Conservation (phyloP, 2,329 filamentous ascomycete species). For the Diplodia mutila region DNA sequence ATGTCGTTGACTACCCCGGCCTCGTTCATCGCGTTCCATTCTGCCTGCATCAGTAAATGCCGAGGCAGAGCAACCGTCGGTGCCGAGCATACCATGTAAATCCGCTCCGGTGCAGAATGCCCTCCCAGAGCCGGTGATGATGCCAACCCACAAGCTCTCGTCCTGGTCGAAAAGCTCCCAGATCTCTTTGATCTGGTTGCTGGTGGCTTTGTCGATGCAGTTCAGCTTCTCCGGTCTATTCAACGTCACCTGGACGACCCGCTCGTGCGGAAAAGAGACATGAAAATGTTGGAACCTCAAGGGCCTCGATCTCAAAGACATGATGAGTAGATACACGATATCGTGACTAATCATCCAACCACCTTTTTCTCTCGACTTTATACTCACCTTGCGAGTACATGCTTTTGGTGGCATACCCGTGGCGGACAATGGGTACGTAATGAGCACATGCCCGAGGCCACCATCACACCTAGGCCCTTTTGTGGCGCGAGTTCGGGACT, state of each 20-base stretch:
- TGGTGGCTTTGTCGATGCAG: constrained; percentile 45
- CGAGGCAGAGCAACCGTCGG: neutral
- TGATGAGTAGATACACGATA: neutral
- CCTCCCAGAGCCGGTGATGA: constrained; percentile 49
- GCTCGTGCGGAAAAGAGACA: constrained; percentile 25
- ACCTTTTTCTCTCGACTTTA: constrained; percentile 1
- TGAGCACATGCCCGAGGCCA: neutral
- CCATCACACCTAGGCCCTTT: neutral
- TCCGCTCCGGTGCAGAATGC: constrained; percentile 57
- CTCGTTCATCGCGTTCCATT: constrained; percentile 35
- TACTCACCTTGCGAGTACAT: neutral
- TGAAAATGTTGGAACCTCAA: constrained; percentile 24
- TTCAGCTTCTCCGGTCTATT: constrained; percentile 49
- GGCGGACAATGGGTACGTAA: neutral
- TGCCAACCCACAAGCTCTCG: constrained; percentile 43
- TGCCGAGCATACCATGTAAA: constrained; percentile 42
- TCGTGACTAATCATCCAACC: neutral
- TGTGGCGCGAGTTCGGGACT: neutral
- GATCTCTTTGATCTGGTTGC: constrained; percentile 48
- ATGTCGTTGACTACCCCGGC: constrained; percentile 33
- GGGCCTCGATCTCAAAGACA: constrained; percentile 21
- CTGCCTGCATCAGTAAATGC: constrained; percentile 20
- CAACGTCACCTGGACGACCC: constrained; percentile 49
- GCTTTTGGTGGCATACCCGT: neutral
- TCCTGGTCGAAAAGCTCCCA: constrained; percentile 54